Conservation (phyloP, 208 protist species). For the Sergeia podlipaevii region DNA sequence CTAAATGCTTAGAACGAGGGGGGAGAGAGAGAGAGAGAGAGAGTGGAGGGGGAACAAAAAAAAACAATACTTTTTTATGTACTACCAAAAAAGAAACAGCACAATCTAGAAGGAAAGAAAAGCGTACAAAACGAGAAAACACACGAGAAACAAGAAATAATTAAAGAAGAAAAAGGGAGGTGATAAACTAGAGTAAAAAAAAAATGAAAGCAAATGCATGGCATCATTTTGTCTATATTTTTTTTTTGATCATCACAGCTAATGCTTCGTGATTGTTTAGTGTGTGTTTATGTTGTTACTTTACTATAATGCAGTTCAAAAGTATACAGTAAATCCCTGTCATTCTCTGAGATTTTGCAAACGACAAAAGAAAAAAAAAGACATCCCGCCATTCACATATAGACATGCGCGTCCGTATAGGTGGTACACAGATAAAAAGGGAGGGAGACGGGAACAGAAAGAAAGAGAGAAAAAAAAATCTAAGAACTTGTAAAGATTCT, state of each 20-base stretch:
- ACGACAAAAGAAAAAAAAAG: too few species aligned
- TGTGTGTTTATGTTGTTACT: too few species aligned
- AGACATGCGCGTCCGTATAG: too few species aligned
- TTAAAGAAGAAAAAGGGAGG: background rate
- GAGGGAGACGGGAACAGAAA: background rate
- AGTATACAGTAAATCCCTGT: too few species aligned
- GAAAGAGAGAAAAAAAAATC: constrained; percentile 4
- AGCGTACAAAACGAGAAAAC: constrained; percentile 1
- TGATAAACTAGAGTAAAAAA: too few species aligned
- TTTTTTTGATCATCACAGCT: too few species aligned
- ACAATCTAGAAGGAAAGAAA: background rate
- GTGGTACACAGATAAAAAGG: constrained; percentile 2
- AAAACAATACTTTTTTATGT: background rate
- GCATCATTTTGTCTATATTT: too few species aligned
- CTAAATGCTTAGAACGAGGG: background rate
- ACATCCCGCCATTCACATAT: too few species aligned
- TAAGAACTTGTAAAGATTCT: background rate
- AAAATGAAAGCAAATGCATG: background rate
- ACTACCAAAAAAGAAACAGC: background rate
- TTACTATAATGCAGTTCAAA: too few species aligned
- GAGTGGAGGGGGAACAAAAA: background rate
- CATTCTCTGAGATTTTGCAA: too few species aligned
- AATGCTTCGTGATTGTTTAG: too few species aligned
- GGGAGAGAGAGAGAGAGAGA: background rate
- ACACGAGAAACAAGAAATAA: constrained; percentile 2